These are phyloP conservation scores for Hyaloscypha bicolor DNA, from an alignment of 495 filamentous ascomycete genomes.

Conservation along the genomic window DNA sequence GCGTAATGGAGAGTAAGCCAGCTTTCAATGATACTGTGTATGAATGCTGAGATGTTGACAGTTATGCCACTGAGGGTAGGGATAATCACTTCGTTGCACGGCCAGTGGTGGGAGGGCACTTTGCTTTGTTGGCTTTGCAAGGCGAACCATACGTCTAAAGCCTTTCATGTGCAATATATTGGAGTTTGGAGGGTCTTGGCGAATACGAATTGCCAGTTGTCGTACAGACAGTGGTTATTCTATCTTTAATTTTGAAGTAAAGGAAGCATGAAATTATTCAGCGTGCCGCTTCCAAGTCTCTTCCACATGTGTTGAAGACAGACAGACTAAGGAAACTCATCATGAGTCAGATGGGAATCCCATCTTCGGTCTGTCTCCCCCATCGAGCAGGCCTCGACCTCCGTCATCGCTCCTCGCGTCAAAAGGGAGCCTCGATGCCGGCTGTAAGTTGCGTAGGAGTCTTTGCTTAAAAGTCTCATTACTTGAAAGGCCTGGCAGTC, in stretches of 20 bases:
- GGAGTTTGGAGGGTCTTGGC: not conserved
- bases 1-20: conserved; percentile 49
- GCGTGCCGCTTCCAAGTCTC: too few relatives aligned
- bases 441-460: too few relatives aligned
- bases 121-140: conserved; percentile 71
- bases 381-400: too few relatives aligned
- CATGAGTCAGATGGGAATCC: too few relatives aligned
- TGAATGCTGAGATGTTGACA: not conserved
- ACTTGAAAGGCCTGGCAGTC: too few relatives aligned
- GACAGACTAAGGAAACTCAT: too few relatives aligned
- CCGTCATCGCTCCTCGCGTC: too few relatives aligned
- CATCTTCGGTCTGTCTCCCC: too few relatives aligned
- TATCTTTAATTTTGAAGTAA: not conserved
- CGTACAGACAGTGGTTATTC: too few relatives aligned
- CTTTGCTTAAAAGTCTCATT: too few relatives aligned
- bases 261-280: not conserved
- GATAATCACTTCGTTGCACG: conserved; percentile 63
- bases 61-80: not conserved
- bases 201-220: not conserved
- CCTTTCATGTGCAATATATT: not conserved
- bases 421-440: too few relatives aligned
- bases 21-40: not conserved
- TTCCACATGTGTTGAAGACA: too few relatives aligned
- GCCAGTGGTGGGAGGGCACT: conserved; percentile 81
- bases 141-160: not conserved